Percentiles rank a stretch among this genome's conserved stretches.
phyloP scores from a whole-genome alignment of 1,139 yeast species.

The Barnettozyma hawaiiensis region DNA sequence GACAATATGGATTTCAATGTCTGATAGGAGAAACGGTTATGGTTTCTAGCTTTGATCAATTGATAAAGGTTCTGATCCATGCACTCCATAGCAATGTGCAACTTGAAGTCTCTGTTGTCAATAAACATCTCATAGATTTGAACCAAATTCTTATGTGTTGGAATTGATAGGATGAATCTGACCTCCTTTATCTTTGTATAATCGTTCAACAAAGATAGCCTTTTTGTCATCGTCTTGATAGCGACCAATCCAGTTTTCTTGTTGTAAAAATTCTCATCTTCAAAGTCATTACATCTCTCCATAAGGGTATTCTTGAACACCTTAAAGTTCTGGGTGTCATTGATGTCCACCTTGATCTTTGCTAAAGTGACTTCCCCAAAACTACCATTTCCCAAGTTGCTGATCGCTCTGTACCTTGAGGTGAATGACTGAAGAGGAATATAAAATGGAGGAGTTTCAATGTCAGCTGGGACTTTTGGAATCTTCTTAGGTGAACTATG shows the following conservation, averaged over 20 bases:
- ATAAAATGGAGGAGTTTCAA: constrained; percentile 32
- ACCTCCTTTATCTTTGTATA: constrained; percentile 69
- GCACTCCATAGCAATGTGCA: constrained; percentile 85
- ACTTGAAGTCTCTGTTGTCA: constrained; percentile 49
- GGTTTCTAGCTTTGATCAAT: constrained; percentile 54
- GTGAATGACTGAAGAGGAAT: constrained; percentile 41
- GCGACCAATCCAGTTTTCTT: constrained; percentile 57
- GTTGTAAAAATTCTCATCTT: constrained; percentile 28
- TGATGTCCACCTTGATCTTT: constrained; percentile 32
- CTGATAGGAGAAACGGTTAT: constrained; percentile 46
- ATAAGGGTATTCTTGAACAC: constrained; percentile 40
- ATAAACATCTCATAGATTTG: constrained; percentile 74
- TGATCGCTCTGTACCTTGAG: constrained; percentile 44
- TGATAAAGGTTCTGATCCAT: constrained; percentile 80
- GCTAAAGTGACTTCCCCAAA: constrained; percentile 73
- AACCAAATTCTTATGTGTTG: constrained; percentile 67
- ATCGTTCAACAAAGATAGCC: constrained; percentile 44
- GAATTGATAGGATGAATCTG: constrained; percentile 60
- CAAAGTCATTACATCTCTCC: constrained; percentile 28
- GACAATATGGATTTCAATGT: constrained; percentile 60
- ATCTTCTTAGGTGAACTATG: constrained; percentile 6
- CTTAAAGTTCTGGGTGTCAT: constrained; percentile 19
- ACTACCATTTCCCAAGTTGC: constrained; percentile 66
- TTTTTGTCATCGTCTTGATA: constrained; percentile 69
- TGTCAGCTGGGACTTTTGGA: constrained; percentile 29